phyloP scores from a whole-genome alignment of 2,329 filamentous ascomycete species.

The Beauveria pseudobassiana region DNA sequence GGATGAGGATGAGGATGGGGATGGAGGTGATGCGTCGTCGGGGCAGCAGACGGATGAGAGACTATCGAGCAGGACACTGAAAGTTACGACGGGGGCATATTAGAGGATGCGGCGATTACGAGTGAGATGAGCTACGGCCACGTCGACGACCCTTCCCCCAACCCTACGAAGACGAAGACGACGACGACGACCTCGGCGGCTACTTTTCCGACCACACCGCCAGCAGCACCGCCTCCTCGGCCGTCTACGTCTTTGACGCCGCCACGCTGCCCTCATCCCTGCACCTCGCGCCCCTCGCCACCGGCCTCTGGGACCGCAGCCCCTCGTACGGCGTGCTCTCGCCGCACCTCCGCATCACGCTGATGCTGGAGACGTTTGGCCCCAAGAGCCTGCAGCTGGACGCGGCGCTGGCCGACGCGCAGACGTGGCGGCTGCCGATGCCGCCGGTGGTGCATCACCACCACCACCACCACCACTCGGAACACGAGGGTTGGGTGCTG shows the following conservation, averaged over 20 bases:
- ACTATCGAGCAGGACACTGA: not conserved
- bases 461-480: no score
- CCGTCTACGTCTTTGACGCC: not conserved
- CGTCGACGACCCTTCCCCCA: not conserved
- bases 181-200: not conserved
- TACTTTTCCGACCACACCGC: conserved; percentile 6
- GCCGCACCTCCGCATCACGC: not conserved
- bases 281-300: not conserved
- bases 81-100: not conserved
- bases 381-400: conserved; percentile 10
- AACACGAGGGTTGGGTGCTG: not conserved
- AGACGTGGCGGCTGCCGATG: conserved; percentile 5
- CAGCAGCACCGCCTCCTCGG: not conserved
- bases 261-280: not conserved
- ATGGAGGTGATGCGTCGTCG: not conserved
- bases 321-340: conserved; percentile 3
- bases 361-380: conserved; percentile 8
- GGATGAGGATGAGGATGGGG: not conserved
- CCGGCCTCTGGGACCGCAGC: not conserved
- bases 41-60: not conserved
- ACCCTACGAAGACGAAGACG: not conserved
- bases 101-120: not conserved
- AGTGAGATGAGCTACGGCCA: not conserved
- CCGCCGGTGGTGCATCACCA: not conserved
- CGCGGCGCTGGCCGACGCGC: not conserved